Evolutionary conservation across 371 early-diverging fungal species (phyloP).

Genomic region (Capniomyces stellatus): DNA sequence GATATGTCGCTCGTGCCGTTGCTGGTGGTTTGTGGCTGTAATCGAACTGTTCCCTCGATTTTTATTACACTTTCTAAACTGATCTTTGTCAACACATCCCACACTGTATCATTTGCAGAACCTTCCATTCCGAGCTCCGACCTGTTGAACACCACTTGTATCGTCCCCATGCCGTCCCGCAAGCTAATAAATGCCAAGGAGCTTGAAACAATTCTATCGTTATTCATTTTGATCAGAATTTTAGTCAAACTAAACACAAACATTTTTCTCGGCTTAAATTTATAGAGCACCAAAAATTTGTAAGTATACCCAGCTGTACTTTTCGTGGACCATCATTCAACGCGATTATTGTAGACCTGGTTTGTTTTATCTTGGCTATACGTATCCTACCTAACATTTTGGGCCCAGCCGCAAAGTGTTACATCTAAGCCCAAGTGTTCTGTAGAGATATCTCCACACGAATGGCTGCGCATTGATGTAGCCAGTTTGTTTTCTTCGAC

Average conservation of each 20-base stretch:
- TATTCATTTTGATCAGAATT: neutral
- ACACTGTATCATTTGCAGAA: conserved; percentile 6
- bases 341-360: too few species aligned
- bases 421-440: conserved; percentile 37
- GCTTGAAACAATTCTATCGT: conserved; percentile 12
- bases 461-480: conserved; percentile 33
- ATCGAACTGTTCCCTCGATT: conserved; percentile 8
- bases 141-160: conserved; percentile 18
- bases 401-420: conserved; percentile 58
- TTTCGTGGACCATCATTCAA: too few species aligned
- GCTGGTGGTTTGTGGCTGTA: conserved; percentile 18
- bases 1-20: conserved; percentile 19
- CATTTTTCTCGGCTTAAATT: conserved; percentile 5
- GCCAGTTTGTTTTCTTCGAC: too few species aligned
- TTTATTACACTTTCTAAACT: conserved; percentile 1
- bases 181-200: conserved; percentile 18
- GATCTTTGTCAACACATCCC: neutral
- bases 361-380: too few species aligned
- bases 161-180: conserved; percentile 16
- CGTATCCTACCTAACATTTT: conserved; percentile 41
- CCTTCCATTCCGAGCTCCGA: conserved; percentile 4
- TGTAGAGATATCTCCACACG: conserved; percentile 39
- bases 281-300: neutral
- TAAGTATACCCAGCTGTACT: too few species aligned
- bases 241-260: neutral